Percentiles rank a stretch among this genome's conserved stretches.
phyloP scores from a whole-genome alignment of 176 grass and related monocot genomes.

The Eleusine indica region DNA sequence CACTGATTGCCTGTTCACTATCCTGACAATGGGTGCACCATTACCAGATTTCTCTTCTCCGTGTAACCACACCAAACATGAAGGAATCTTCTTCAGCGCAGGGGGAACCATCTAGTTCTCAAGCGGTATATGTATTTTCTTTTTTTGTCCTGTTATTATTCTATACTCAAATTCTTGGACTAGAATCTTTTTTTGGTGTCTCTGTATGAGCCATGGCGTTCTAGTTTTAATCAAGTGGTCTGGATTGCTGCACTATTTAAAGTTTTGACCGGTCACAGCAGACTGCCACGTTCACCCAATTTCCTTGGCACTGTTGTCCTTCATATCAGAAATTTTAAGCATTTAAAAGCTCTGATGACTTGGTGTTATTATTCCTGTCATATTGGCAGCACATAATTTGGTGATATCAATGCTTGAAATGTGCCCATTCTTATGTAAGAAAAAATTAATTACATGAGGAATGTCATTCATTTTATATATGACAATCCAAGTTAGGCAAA shows the following conservation, averaged over 20 bases:
- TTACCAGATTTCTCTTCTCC: constrained; percentile 10
- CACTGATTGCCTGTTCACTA: constrained; percentile 2
- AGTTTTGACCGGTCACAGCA: not conserved
- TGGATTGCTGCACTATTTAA: not conserved
- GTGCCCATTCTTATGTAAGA: not conserved
- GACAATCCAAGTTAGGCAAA: not conserved
- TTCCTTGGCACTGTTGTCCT: not conserved
- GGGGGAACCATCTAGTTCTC: not conserved
- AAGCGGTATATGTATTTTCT: not conserved
- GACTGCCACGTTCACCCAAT: not conserved
- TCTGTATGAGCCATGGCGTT: not conserved
- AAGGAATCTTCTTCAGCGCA: not conserved
- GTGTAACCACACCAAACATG: not conserved
- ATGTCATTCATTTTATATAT: not conserved
- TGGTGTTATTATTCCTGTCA: not conserved
- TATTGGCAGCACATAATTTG: not conserved
- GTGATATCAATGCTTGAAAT: not conserved
- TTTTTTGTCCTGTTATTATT: not conserved
- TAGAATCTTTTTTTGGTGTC: not conserved
- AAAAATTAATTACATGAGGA: not conserved
- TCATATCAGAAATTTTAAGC: not conserved
- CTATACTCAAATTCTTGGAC: not conserved
- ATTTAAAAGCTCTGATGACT: not conserved
- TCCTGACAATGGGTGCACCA: not conserved
- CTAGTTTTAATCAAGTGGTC: not conserved